Base-by-base conservation (phyloP, 1,139 yeast genomes). In the Pichia sp. region DNA sequence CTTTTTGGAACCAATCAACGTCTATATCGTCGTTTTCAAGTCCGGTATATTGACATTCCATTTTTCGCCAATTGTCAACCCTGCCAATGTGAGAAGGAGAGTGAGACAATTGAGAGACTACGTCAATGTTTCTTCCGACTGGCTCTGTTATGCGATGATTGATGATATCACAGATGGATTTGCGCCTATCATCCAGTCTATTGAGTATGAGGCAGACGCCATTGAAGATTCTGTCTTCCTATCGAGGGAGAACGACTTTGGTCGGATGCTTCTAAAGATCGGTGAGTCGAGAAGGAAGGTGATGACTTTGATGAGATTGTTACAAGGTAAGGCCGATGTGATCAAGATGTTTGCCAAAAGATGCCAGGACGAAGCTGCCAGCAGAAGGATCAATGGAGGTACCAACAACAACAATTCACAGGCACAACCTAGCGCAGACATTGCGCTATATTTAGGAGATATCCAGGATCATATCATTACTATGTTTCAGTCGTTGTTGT, bases 391-490 rank as follows among this genome's bases (percentile, higher is more conserved):
- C 46, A 50, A 49, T 43, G 43, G 41, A 10, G 33, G n/a, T n/a
- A n/a, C 14, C 24, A 20, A 20, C n/a, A 46, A 36, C 7, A 44
- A 56, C 14, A 46, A 63, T 20, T 12, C 40, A 16, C 53, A 50
- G 38, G 82, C 85, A 0, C 88, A 84, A 66, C 93, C 93, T 56
- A 77, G 95, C 65, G 91, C 86, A 17, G 93, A 87, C 65, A 87
- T 87, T 67, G 93, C 93, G 0, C 76, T 93, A 60, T 93, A 92
- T 69, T 73, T 93, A 60, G 97, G 98, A 57, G 99, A 93, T 83
- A 92, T 92, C 66, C 98, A 92, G 73, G 98, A 92, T 78, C 99
- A 92, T 79, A 88, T 92, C 64, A 84, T 92, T 59, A 92, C 98
- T 17, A 92, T 92, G 98, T 87, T 85, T 70, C 97, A 91, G 71